Base-by-base conservation (phyloP, 2,329 filamentous ascomycete genomes). In the Ophiocordyceps robertsii region DNA sequence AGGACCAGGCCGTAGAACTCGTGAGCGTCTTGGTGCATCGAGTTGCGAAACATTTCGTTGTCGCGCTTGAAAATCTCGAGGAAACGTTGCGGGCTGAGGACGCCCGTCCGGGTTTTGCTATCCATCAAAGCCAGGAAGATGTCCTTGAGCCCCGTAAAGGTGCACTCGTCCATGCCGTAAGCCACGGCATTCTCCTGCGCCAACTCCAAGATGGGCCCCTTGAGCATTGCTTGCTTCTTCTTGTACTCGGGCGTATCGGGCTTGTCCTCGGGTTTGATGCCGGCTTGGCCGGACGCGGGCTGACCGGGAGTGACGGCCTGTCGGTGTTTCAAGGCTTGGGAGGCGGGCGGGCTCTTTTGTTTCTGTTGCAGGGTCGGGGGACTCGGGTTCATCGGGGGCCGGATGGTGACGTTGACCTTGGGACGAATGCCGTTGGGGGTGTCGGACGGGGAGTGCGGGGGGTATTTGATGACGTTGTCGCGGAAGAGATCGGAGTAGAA, bases 1-100 rank as follows among this genome's bases (percentile, higher is more conserved):
- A 98, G 70, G 3, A 98, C 73, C 29, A 96, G 68, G 46, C 94
- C 94, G 53, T 96, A 77, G 52, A 98, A 98, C 58, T 98, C 92
- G 61, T 98, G 92, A 1, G 92, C 92, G 59, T 98, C 92, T 59
- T 98, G 92, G 61, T 98, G 92, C 85, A 95, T 95, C 4, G 89
- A 85, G 33, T 88, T 90, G 45, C 88, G 80, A 56, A 98, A 98
- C 82, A 95, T 89, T 61, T 98, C 92, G 58, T 98, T 94, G 53
- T 96, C 87, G 48, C 84, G 78, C 56, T 89, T 86, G 56, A 98
- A 79, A 24, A 95, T 89, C 57, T 98, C 90, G 31, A 98, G 70
- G 49, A 98, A 95, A 47, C 89, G 82, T 54, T 90, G 82, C 1
- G 92, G 92, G 55, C 89, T 94, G 36, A 96, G 73, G 11, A 98